A percentile compares a stretch with the other conserved stretches of the same genome.
Conservation (phyloP, 345 rosid genomes). For the Eucalyptus viminalis region DNA sequence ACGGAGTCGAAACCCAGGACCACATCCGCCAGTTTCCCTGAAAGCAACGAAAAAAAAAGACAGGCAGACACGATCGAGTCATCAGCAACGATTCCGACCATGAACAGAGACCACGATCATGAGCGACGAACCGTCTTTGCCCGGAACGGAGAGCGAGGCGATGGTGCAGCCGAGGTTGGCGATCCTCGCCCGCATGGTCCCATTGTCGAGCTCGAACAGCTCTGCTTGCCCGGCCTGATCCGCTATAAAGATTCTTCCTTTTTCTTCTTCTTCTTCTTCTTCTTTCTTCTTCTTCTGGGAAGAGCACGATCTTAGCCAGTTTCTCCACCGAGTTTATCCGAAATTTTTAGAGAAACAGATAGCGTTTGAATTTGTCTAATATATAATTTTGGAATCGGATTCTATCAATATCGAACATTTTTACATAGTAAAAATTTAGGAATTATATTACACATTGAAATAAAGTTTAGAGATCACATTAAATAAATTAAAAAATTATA, state of each 20-base stretch:
- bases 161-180: constrained; percentile 77
- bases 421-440: accelerated
- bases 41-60: not conserved
- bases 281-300: no score
- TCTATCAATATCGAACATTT: no score
- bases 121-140: constrained; percentile 45
- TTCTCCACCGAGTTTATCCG: no score
- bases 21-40: constrained; percentile 73
- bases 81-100: not conserved
- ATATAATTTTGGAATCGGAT: no score
- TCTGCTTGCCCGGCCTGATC: constrained; percentile 37
- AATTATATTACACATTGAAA: no score
- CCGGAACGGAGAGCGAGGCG: constrained; percentile 63
- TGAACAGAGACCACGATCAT: not conserved
- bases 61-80: not conserved
- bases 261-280: no score
- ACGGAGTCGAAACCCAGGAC: constrained; percentile 86
- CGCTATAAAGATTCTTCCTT: constrained; percentile 23
- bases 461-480: no score
- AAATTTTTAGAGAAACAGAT: no score
- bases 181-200: constrained; percentile 58
- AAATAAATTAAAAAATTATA: accelerated
- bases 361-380: no score
- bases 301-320: no score
- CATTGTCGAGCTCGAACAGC: constrained; percentile 79